Conservation (phyloP, 106 monocot genomes). For the Platanthera guangdongensis region DNA sequence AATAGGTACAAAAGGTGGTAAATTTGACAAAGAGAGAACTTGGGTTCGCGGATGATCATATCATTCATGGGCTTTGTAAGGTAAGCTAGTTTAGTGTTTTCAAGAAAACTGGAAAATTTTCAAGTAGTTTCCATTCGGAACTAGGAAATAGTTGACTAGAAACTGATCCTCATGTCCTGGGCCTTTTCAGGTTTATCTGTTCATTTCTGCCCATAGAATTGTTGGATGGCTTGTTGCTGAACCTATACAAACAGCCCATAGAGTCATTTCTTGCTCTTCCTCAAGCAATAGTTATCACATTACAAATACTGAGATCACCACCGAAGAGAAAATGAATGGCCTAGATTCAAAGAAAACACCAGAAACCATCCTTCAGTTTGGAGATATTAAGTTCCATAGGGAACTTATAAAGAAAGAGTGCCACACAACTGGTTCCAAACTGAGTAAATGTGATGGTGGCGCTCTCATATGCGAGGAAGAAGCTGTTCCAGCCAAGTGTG, state of each 20-base stretch:
- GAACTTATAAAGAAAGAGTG: slow-evolving; percentile 30
- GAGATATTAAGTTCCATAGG: slow-evolving; percentile 48
- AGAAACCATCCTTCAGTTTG: slow-evolving; percentile 36
- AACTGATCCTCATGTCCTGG: not conserved
- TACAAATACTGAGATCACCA: not conserved
- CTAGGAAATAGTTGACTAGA: not conserved
- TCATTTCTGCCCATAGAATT: slow-evolving; percentile 52
- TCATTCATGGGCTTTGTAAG: slow-evolving; percentile 66
- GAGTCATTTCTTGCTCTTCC: slow-evolving; percentile 26
- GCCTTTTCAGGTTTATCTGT: slow-evolving; percentile 48
- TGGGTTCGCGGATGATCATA: slow-evolving; percentile 40
- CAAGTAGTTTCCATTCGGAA: not conserved
- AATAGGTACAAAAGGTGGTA: slow-evolving; percentile 48
- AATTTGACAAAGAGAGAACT: slow-evolving; percentile 62
- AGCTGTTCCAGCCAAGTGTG: slow-evolving; percentile 36
- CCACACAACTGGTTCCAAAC: slow-evolving; percentile 1
- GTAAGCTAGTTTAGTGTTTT: slow-evolving; percentile 15
- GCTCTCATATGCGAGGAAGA: slow-evolving; percentile 64
- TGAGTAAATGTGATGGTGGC: slow-evolving; percentile 19
- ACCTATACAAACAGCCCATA: slow-evolving; percentile 67
- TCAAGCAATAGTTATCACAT: slow-evolving; percentile 1
- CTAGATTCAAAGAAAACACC: not conserved
- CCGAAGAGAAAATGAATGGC: not conserved
- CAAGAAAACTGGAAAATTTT: not conserved
- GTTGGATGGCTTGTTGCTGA: slow-evolving; percentile 73